phyloP scores from a whole-genome alignment of 2,329 filamentous ascomycete species.

The Claviceps fusiformis region DNA sequence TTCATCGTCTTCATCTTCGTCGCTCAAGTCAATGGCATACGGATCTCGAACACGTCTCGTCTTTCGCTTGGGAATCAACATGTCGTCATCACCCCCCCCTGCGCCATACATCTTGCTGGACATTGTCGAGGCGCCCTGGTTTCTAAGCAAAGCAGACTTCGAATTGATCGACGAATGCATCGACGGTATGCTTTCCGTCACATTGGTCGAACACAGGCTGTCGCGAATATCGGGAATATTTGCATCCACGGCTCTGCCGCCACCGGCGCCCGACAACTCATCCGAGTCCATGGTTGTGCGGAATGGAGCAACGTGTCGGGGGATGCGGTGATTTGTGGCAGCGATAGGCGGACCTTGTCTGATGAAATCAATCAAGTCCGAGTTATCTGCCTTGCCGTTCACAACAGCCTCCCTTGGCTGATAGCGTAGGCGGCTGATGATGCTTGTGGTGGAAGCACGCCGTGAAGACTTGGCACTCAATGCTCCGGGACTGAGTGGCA shows the following conservation, averaged over 20 bases:
- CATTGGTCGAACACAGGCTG: constrained; percentile 41
- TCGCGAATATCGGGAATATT: constrained; percentile 41
- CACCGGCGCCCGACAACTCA: constrained; percentile 44
- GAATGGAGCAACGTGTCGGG: constrained; percentile 73
- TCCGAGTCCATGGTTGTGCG: constrained; percentile 77
- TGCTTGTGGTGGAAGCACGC: constrained; percentile 25
- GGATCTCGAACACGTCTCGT: constrained; percentile 72
- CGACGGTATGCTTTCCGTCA: constrained; percentile 41
- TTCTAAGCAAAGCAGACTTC: constrained; percentile 51
- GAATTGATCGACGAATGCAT: constrained; percentile 60
- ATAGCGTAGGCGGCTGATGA: constrained; percentile 35
- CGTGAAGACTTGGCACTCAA: constrained; percentile 26
- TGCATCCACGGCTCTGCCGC: constrained; percentile 44
- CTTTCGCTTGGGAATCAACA: constrained; percentile 54
- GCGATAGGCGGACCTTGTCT: constrained; percentile 62
- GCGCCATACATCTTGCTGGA: constrained; percentile 28
- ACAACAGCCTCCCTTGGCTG: constrained; percentile 60
- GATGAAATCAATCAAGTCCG: constrained; percentile 92
- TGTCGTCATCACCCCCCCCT: constrained; percentile 35
- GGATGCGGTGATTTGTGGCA: constrained; percentile 54
- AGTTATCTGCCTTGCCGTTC: constrained; percentile 51
- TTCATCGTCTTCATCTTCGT: constrained; percentile 39
- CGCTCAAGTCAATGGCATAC: constrained; percentile 78
- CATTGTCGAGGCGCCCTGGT: constrained; percentile 18
- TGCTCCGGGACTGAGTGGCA: constrained; percentile 14